Evolutionary conservation across 352 stramenopile genomes (phyloP).

Genomic region (Globisporangium middletonii): DNA sequence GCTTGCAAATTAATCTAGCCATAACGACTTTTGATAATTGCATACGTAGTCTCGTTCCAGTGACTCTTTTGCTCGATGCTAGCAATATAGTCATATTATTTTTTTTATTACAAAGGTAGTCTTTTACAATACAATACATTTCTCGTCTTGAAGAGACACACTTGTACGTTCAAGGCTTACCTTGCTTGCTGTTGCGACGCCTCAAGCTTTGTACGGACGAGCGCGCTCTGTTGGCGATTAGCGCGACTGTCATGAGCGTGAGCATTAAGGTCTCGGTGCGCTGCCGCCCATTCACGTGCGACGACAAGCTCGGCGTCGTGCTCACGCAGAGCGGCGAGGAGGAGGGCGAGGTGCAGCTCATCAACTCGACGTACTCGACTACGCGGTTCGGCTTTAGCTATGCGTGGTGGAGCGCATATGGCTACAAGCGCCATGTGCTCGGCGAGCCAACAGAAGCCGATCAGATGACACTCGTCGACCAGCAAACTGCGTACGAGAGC

Average conservation of each 20-base stretch:
- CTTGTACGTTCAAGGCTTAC: too few relatives aligned
- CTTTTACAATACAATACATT: too few relatives aligned
- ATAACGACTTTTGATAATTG: too few relatives aligned
- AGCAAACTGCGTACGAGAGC: conserved; percentile 86
- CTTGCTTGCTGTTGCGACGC: too few relatives aligned
- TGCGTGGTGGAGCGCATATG: conserved; percentile 92
- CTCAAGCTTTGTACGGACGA: too few relatives aligned
- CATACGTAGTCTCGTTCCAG: too few relatives aligned
- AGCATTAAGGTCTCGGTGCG: conserved; percentile 89
- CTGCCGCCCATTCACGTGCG: conserved; percentile 84
- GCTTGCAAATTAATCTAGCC: too few relatives aligned
- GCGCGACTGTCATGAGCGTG: conserved; percentile 52
- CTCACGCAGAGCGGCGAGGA: conserved; percentile 89
- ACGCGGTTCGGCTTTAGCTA: conserved; percentile 92
- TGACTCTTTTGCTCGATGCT: too few relatives aligned
- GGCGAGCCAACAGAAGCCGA: conserved; percentile 50
- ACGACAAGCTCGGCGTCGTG: conserved; percentile 90
- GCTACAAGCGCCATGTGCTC: conserved; percentile 86
- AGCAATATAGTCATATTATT: too few relatives aligned
- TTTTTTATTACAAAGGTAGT: too few relatives aligned
- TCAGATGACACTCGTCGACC: conserved; percentile 88
- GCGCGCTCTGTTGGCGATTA: too few relatives aligned
- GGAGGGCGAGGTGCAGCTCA: conserved; percentile 89
- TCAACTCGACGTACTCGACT: conserved; percentile 92
- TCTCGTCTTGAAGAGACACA: too few relatives aligned